A percentile compares a stretch with the other conserved stretches of the same genome.
Conservation (phyloP, 164 flowering plant species). For the Annona cherimola region DNA sequence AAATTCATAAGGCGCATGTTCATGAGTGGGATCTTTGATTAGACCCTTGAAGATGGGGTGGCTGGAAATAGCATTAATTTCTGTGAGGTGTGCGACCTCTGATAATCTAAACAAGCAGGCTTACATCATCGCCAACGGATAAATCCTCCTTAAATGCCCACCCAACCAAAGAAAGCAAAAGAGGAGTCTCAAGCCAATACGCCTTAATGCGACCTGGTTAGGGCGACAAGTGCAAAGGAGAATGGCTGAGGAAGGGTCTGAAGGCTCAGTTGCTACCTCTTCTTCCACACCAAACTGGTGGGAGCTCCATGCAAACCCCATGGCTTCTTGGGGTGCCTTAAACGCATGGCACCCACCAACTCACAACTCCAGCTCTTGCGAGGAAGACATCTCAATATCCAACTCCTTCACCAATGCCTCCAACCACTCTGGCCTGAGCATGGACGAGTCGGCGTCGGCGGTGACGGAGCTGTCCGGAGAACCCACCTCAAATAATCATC, state of each 20-base stretch:
- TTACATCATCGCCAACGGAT: slow-evolving; percentile 30
- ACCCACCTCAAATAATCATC: slow-evolving; percentile 31
- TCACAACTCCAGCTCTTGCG: slow-evolving; percentile 41
- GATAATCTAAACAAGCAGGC: slow-evolving; percentile 22
- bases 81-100: slow-evolving; percentile 4
- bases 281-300: slow-evolving; percentile 38
- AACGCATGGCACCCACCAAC: slow-evolving; percentile 32
- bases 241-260: slow-evolving; percentile 51
- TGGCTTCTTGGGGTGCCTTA: slow-evolving; percentile 29
- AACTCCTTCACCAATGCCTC: slow-evolving; percentile 47
- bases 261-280: slow-evolving; percentile 38
- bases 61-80: not conserved
- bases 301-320: slow-evolving; percentile 35
- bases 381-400: slow-evolving; percentile 52
- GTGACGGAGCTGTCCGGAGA: slow-evolving; percentile 27
- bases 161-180: slow-evolving; percentile 15
- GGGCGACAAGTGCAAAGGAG: not conserved
- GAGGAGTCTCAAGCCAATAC: not conserved
- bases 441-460: slow-evolving; percentile 25
- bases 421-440: slow-evolving; percentile 41
- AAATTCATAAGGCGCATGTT: not conserved
- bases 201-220: not conserved
- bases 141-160: slow-evolving; percentile 26
- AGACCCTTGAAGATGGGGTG: not conserved
- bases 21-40: not conserved